Percentiles rank a stretch among this genome's conserved stretches.
These are phyloP conservation scores for Verruconis gallopava DNA, from an alignment of 2,329 filamentous ascomycete genomes.

Conservation along the genomic window DNA sequence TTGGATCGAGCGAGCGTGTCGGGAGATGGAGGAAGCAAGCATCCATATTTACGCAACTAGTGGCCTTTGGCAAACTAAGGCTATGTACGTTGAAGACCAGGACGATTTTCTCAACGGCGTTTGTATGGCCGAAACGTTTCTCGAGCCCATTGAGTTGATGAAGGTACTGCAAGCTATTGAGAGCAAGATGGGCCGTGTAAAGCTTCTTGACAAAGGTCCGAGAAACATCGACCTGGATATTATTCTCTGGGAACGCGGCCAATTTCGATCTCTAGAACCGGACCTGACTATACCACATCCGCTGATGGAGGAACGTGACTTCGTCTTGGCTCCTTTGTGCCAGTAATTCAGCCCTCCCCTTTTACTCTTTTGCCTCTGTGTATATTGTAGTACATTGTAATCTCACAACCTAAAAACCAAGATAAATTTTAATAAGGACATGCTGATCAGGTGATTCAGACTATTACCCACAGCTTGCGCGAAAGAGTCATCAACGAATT, in stretches of 20 bases:
- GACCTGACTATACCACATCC: constrained; percentile 52
- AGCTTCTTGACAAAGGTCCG: constrained; percentile 84
- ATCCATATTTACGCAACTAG: constrained; percentile 72
- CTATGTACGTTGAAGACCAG: constrained; percentile 93
- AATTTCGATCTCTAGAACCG: constrained; percentile 57
- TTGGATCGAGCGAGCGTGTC: constrained; percentile 75
- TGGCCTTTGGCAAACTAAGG: constrained; percentile 82
- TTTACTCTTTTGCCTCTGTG: no score
- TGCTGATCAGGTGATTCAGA: no score
- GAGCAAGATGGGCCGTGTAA: constrained; percentile 61
- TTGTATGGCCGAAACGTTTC: constrained; percentile 61
- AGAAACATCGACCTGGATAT: constrained; percentile 93
- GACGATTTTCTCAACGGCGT: constrained; percentile 81
- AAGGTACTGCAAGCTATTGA: constrained; percentile 79
- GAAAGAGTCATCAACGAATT: no score
- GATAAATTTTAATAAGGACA: no score
- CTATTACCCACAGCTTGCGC: no score
- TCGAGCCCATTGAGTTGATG: constrained; percentile 63
- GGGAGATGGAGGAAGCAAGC: constrained; percentile 58
- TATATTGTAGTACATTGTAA: no score
- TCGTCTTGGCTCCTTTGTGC: constrained; percentile 76
- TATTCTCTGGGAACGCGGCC: constrained; percentile 60
- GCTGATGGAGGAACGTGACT: constrained; percentile 79
- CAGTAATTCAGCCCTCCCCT: constrained; percentile 46
- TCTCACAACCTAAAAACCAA: no score